Conservation (phyloP, 805 yeast species). For the Myxozyma mucilagina region DNA sequence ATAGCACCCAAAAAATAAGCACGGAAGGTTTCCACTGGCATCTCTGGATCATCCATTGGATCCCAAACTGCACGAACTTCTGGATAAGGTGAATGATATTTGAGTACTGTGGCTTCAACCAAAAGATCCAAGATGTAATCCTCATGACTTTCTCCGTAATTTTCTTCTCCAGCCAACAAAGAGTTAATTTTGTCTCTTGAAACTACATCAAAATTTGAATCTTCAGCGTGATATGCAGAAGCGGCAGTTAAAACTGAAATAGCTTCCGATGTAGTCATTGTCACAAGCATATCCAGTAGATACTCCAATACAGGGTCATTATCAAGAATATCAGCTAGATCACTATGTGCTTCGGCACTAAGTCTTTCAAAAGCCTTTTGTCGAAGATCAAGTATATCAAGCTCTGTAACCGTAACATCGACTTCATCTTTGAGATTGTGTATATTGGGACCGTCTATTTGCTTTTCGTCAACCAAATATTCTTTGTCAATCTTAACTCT, state of each 20-base stretch:
- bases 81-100: slow-evolving; percentile 50
- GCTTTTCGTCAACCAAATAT: background rate
- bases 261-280: slow-evolving; percentile 43
- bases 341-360: slow-evolving; percentile 4
- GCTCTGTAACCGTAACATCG: slow-evolving; percentile 15
- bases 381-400: slow-evolving; percentile 19
- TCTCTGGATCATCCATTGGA: slow-evolving; percentile 50
- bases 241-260: slow-evolving; percentile 42
- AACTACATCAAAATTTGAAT: slow-evolving; percentile 47
- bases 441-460: background rate
- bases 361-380: slow-evolving; percentile 15
- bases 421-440: slow-evolving; percentile 7
- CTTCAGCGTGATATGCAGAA: slow-evolving; percentile 45
- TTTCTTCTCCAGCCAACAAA: slow-evolving; percentile 15
- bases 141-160: slow-evolving; percentile 12
- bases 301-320: slow-evolving; percentile 36
- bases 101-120: slow-evolving; percentile 17
- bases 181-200: slow-evolving; percentile 41
- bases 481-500: background rate
- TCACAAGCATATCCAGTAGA: slow-evolving; percentile 47
- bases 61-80: slow-evolving; percentile 69
- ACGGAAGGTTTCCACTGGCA: slow-evolving; percentile 18
- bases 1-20: slow-evolving; percentile 49
- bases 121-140: slow-evolving; percentile 6
- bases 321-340: slow-evolving; percentile 18